phyloP scores from a whole-genome alignment of 2,329 filamentous ascomycete species.

The Zopfia rhizophila region DNA sequence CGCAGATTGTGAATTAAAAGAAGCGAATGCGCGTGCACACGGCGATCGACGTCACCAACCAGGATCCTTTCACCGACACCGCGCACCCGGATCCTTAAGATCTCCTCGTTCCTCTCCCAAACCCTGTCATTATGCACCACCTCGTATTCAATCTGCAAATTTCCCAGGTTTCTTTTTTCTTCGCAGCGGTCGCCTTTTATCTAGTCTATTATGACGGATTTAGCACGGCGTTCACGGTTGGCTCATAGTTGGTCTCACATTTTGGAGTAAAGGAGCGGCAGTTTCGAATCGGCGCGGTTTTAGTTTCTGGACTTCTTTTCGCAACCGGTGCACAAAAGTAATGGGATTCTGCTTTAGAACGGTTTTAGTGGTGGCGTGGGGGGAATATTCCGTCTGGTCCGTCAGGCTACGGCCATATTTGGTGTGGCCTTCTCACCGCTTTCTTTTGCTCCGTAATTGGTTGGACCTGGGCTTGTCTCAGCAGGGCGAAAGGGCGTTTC shows the following conservation, averaged over 20 bases:
- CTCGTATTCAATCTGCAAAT: too few species aligned
- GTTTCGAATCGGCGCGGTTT: conserved; percentile 36
- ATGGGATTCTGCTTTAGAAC: conserved; percentile 36
- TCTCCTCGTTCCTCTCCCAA: conserved; percentile 15
- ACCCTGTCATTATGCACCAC: conserved; percentile 14
- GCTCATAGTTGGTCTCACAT: conserved; percentile 30
- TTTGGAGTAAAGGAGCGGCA: conserved; percentile 30
- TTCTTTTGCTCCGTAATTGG: conserved; percentile 24
- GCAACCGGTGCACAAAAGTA: conserved; percentile 45
- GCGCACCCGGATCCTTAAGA: conserved; percentile 23
- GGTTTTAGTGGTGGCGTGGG: conserved; percentile 44
- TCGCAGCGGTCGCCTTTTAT: conserved; percentile 13
- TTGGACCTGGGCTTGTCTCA: conserved; percentile 25
- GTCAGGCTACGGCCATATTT: conserved; percentile 14
- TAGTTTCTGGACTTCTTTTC: conserved; percentile 27
- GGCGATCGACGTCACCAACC: conserved; percentile 24
- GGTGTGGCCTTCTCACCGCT: conserved; percentile 22
- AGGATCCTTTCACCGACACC: conserved; percentile 26
- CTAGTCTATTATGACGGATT: conserved; percentile 36
- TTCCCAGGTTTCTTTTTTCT: conserved; percentile 17
- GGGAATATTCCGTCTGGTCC: conserved; percentile 27
- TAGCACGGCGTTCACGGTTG: conserved; percentile 51
- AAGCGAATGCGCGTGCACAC: conserved; percentile 24
- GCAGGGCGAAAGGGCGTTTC: conserved; percentile 10
- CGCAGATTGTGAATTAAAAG: conserved; percentile 19